Evolutionary conservation across 257 asterid genomes (phyloP).

Genomic region (Jacaranda mimosifolia): DNA sequence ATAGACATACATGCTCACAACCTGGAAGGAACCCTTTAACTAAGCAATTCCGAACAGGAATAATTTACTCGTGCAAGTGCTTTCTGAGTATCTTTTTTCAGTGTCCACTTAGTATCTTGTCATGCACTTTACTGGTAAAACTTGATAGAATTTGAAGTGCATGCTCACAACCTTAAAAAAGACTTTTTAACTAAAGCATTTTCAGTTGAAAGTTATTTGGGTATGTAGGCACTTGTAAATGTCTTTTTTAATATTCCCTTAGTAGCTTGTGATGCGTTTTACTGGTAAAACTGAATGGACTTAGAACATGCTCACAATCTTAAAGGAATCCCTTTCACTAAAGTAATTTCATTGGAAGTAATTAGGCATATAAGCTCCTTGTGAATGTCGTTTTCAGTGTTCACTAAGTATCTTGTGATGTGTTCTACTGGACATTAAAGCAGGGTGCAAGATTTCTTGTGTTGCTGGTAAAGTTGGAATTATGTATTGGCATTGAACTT

Average conservation of each 20-base stretch:
- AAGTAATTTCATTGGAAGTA: background rate
- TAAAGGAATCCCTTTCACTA: background rate
- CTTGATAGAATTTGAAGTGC: background rate
- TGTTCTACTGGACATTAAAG: background rate
- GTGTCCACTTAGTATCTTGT: too few relatives aligned
- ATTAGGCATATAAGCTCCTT: slow-evolving; percentile 3
- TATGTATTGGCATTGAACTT: slow-evolving; percentile 15
- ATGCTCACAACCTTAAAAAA: background rate
- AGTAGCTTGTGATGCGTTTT: background rate
- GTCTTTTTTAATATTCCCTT: background rate
- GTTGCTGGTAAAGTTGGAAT: slow-evolving; percentile 7
- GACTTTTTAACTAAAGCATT: background rate
- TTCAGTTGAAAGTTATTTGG: slow-evolving; percentile 2
- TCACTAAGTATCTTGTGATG: background rate
- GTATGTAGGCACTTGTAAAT: slow-evolving; percentile 4
- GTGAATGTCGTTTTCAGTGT: background rate
- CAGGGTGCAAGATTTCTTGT: slow-evolving; percentile 15
- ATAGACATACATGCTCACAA: background rate
- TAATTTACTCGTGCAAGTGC: too few relatives aligned
- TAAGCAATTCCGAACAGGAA: background rate
- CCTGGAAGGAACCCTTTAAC: slow-evolving; percentile 9
- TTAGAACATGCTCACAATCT: slow-evolving; percentile 1
- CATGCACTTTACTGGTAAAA: too few relatives aligned
- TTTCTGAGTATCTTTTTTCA: too few relatives aligned
- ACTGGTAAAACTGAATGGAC: background rate